Base-by-base conservation (phyloP, 169 alveolate species). In the Sarcocystis neurona region DNA sequence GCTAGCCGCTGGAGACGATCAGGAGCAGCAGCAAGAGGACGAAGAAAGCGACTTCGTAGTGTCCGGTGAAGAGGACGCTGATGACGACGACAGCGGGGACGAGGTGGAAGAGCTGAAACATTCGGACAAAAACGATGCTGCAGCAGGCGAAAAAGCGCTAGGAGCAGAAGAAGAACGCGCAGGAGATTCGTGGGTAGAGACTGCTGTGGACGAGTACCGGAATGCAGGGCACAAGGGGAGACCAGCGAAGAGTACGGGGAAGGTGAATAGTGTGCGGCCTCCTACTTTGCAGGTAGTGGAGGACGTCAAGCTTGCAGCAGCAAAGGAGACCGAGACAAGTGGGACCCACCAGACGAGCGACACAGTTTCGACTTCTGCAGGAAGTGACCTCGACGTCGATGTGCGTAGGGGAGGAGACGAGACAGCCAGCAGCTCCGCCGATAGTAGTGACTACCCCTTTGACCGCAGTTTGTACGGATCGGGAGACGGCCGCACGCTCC, bases 401-500 rank as follows among this genome's bases (percentile, higher is more conserved):
- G 66, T 15, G 12, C 30, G 23, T 15, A 53, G 66, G 23, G 66
- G 23, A 53, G 30, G 23, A 53, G 66, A 53, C 66, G 23, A 15
- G 66, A 53, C 66, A 23, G 23, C 23, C 12, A 23, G 23, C 23
- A 53, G 23, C 12, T 53, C 66, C 12, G 23, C 66, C 30, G 23
- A 53, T 12, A 12, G 2, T 1, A 18, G 23, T 39, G 50, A n/a
- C 5, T 72, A 72, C 23, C 82, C 82, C 2, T 8, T 32, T 39
- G 6, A 48, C 37, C 34, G 82, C 10, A 72, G 82, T 56, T 47
- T 72, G 58, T 72, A 80, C 43, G 44, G 20, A 1, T 0, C 37
- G 53, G 37, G 12, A 1, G 77, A 56, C 63, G 66, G 70, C 2
- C 56, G 91, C 44, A 50, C 46, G 50, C 80, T 86, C 15, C 63